Evolutionary conservation across 768 basidiomycete species (phyloP).

Genomic region (Suillus clintonianus): DNA sequence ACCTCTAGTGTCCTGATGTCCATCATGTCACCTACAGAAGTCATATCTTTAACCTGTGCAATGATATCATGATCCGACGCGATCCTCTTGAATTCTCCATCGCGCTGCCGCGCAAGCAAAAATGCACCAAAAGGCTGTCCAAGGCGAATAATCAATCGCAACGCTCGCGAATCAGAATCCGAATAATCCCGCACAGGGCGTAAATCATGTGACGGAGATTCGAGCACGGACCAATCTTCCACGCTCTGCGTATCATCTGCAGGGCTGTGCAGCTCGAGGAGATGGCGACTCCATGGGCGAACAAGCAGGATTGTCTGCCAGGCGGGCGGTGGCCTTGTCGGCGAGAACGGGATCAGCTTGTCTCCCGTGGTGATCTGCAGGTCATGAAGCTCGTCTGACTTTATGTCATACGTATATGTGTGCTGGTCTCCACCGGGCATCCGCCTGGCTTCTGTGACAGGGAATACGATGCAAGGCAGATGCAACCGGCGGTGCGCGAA

Average conservation of each 20-base stretch:
- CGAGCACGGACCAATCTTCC: not conserved
- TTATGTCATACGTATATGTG: not conserved
- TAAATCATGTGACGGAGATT: not conserved
- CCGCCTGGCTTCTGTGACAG: not conserved
- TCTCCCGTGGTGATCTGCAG: not conserved
- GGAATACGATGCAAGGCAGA: not conserved
- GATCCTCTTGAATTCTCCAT: not conserved
- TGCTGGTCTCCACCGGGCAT: not conserved
- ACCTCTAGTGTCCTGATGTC: not conserved
- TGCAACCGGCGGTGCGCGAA: not conserved
- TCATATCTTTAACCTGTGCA: not conserved
- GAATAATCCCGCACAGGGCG: not conserved
- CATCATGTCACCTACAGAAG: not conserved
- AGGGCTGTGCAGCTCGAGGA: not conserved
- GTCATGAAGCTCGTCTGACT: not conserved
- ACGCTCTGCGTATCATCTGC: not conserved
- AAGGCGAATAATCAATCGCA: not conserved
- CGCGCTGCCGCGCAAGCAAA: not conserved
- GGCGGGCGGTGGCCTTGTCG: not conserved
- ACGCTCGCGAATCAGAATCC: not conserved
- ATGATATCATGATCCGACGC: not conserved
- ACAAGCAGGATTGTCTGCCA: not conserved
- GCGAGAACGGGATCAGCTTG: not conserved
- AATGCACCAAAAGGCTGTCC: not conserved
- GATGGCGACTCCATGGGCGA: not conserved